Evolutionary conservation across 352 stramenopile species (phyloP), one percentile per base, ranked within the genome.

Genomic region (Phytophthora fragariae): DNA sequence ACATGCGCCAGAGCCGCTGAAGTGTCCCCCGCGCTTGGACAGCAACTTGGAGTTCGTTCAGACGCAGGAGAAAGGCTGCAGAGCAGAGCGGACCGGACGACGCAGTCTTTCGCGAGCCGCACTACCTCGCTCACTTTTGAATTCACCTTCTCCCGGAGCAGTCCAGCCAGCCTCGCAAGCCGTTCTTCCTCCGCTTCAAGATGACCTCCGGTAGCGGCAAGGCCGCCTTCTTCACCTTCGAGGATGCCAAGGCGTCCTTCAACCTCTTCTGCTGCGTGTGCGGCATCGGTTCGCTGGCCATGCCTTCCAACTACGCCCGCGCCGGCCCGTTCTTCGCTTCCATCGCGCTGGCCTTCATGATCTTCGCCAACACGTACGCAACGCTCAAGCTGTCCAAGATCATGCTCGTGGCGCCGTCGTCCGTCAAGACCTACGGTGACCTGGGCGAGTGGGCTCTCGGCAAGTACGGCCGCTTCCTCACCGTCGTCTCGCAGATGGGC

Each of bases 351-450:
- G 54, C 78, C 12, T 84, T 83, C 65, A 84, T 84, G 74, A 67
- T 63, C n/a, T 81, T 79, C 50, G 75, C 75, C 62, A 84, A 84
- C 75, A 65, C 81, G 41, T 84, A 82, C 64, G 60, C 77, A 0
- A 83, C 77, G 3, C 71, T 84, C 27, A 67, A 54, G 11, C 68
- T 75, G 27, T 79, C 69, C 67, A 82, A 80, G 66, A 73, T 84
- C 5, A 35, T 85, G 58, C 71, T 85, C 4, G 62, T 69, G 1
- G 79, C 79, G 15, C 79, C 79, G 21, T 65, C 56, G 24, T 74
- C 63, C 5, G 75, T 85, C 50, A 76, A 65, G 54, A 83, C 75
- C 6, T 79, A 70, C 47, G 66, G 71, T 35, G 44, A 52, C 44
- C 44, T 52, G 44, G 44, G 44, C 44, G 44, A 52, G 44, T 52